Base-by-base conservation (phyloP, 2,329 filamentous ascomycete genomes). In the Leptoxyphium fumago region DNA sequence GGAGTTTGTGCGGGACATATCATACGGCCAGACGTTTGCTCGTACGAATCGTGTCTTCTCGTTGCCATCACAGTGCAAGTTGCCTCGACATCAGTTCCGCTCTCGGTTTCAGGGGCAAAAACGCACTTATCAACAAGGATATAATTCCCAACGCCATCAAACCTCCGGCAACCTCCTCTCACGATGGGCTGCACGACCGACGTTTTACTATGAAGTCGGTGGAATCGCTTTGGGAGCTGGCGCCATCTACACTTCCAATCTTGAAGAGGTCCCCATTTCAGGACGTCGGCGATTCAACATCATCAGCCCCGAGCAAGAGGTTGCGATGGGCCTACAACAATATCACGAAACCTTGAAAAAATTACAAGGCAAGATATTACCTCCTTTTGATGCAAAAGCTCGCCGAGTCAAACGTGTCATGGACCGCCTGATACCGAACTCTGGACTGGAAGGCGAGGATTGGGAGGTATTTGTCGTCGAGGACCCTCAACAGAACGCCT, bases 401-500 rank as follows among this genome's bases (percentile, higher is more conserved):
- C 52, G 57, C 26, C 59, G 65, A 59, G 82, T 87, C 6, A 69
- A 72, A 56, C 66, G 73, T 46, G 80, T 88, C 10, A 72, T 88
- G 70, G 58, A 67, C 43, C 65, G 78, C 44, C 60, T 89, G 53
- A 74, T 87, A 21, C 80, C 80, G 5, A 77, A 78, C 42, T 78
- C 74, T 50, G 79, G 79, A 5, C 64, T 83, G 43, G 62, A 50
- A n/a, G 50, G 42, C 2, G 57, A 71, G 48, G 38, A 75, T 10
- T 88, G 84, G 83, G 79, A 86, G 62, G 71, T 88, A 3, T 69
- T 73, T 53, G 82, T 89, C 6, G 85, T 89, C 53, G 72, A 84
- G n/a, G 78, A 79, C 47, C 73, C 72, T 5, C 51, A 61, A 34
- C 70, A 72, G 50, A 89, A 89, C 54, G 84, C 84, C 0, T 86